Evolutionary conservation across 139 green algal genomes (phyloP).

Genomic region (Chlorella sp.): DNA sequence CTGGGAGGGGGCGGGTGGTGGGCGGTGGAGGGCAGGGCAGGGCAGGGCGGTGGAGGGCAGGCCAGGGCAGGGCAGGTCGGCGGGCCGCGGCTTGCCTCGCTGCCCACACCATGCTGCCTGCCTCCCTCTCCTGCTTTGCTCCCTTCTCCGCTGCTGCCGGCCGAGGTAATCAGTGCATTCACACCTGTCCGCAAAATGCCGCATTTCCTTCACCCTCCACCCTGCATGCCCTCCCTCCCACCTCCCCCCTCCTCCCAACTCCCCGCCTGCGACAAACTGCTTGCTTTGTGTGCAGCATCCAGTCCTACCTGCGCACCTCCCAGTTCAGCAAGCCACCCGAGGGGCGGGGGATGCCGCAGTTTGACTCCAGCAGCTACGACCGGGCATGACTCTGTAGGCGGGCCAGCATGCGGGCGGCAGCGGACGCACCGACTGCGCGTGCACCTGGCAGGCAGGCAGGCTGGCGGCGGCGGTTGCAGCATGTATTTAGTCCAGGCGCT

Average conservation of each 20-base stretch:
- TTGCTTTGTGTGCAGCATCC: slow-evolving; percentile 38
- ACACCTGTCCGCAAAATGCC: neutral
- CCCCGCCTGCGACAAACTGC: neutral
- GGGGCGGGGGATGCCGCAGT: slow-evolving; percentile 62
- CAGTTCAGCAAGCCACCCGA: slow-evolving; percentile 57
- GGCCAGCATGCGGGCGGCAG: too few species aligned
- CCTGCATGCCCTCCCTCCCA: too few species aligned
- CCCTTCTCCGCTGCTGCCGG: too few species aligned
- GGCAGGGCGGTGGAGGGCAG: too few species aligned
- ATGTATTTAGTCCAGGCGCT: too few species aligned
- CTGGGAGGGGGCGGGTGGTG: neutral
- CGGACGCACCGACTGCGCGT: neutral
- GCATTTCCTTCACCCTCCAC: neutral
- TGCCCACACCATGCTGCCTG: too few species aligned
- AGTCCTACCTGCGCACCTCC: slow-evolving; percentile 52
- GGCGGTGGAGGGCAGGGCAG: too few species aligned
- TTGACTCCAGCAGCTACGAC: slow-evolving; percentile 54
- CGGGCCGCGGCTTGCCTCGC: too few species aligned
- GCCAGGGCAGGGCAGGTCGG: too few species aligned
- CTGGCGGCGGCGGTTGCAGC: too few species aligned
- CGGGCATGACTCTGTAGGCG: slow-evolving; percentile 33
- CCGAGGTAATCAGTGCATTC: neutral
- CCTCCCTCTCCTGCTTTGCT: neutral
- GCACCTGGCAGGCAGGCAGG: too few species aligned
- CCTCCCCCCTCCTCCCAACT: neutral